phyloP scores from a whole-genome alignment of 306 rosid genomes.

The Crotalaria pallida region DNA sequence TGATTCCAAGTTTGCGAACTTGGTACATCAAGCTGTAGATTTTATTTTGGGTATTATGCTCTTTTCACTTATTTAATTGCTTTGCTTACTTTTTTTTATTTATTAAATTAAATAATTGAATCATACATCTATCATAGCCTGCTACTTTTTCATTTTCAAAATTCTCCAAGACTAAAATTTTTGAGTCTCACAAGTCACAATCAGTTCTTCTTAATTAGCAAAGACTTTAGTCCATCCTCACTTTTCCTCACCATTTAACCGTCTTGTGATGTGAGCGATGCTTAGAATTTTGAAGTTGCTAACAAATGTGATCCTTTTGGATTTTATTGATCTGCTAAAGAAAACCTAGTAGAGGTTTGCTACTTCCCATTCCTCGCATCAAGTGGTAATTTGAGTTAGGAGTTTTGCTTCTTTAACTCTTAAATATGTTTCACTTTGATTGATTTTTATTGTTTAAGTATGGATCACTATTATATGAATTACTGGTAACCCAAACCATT shows the following conservation, averaged over 20 bases:
- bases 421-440: neutral
- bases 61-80: neutral
- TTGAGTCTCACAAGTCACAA: neutral
- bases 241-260: neutral
- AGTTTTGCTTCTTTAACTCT: neutral
- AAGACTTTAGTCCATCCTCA: neutral
- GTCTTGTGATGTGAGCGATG: neutral
- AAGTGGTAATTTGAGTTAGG: neutral
- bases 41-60: slow-evolving; percentile 60
- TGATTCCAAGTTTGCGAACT: slow-evolving; percentile 55
- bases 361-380: neutral
- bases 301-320: neutral
- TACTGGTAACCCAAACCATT: neutral
- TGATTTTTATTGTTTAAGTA: neutral
- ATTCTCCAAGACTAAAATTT: neutral
- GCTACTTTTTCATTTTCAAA: neutral
- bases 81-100: neutral
- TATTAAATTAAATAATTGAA: neutral
- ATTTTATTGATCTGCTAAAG: neutral
- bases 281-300: neutral
- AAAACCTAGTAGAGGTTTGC: neutral
- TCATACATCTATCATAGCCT: neutral
- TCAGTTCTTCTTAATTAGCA: neutral
- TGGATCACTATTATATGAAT: neutral
- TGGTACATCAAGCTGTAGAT: slow-evolving; percentile 88